Evolutionary conservation across 306 rosid genomes (phyloP).

Genomic region (Prosopis cineraria): DNA sequence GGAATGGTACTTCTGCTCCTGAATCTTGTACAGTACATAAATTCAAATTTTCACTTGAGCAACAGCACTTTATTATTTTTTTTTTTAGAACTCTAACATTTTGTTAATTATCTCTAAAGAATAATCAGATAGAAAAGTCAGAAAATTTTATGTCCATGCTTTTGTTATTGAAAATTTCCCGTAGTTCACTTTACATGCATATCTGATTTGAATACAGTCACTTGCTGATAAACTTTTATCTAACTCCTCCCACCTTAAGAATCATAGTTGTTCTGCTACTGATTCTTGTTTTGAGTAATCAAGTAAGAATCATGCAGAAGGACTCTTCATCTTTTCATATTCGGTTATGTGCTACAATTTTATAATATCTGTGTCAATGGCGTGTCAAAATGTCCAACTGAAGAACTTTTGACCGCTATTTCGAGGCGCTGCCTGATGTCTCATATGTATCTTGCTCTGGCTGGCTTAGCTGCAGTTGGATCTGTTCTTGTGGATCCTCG

Average conservation of each 20-base stretch:
- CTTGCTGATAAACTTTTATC: constrained; percentile 19
- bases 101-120: neutral
- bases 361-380: constrained; percentile 13
- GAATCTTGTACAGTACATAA: neutral
- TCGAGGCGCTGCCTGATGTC: constrained; percentile 41
- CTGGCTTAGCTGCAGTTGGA: constrained; percentile 59
- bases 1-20: neutral
- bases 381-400: constrained; percentile 5
- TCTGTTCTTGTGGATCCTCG: constrained; percentile 39
- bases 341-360: constrained; percentile 31
- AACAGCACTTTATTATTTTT: neutral
- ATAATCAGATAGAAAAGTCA: constrained; percentile 11
- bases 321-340: constrained; percentile 23
- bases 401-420: constrained; percentile 29
- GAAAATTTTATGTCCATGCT: constrained; percentile 10
- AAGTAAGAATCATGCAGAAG: constrained; percentile 14
- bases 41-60: neutral
- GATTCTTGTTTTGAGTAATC: constrained; percentile 34
- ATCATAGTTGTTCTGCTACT: constrained; percentile 21
- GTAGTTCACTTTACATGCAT: constrained; percentile 18
- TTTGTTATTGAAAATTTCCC: constrained; percentile 19
- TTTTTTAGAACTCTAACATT: neutral
- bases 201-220: constrained; percentile 1
- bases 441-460: constrained; percentile 49
- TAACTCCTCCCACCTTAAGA: constrained; percentile 25